These are phyloP conservation scores for Imleria badia DNA, from an alignment of 768 basidiomycete species.

Conservation along the genomic window DNA sequence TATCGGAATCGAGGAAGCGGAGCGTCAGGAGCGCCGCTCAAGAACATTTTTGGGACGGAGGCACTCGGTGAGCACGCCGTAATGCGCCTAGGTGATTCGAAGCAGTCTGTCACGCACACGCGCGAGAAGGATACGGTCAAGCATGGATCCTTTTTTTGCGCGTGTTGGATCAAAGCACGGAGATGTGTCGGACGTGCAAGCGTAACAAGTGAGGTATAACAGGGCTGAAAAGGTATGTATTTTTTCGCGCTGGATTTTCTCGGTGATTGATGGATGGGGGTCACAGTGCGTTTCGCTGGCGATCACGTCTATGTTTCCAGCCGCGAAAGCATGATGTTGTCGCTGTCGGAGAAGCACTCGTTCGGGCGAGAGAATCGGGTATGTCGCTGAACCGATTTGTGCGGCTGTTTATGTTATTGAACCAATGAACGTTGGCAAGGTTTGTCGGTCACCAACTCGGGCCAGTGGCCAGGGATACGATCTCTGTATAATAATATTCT, in stretches of 20 bases:
- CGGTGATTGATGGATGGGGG: neutral
- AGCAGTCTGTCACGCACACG: neutral
- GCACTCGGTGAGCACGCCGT: constrained; percentile 9
- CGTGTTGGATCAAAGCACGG: constrained; percentile 25
- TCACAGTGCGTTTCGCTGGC: constrained; percentile 28
- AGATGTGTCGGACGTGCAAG: neutral
- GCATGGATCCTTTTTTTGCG: constrained; percentile 23
- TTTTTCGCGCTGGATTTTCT: neutral
- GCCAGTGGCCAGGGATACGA: constrained; percentile 36
- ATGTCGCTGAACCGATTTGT: neutral
- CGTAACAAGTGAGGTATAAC: constrained; percentile 23
- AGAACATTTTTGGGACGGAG: constrained; percentile 19
- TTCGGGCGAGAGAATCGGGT: constrained; percentile 23
- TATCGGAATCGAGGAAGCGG: constrained; percentile 23
- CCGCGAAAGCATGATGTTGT: constrained; percentile 18
- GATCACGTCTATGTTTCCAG: constrained; percentile 25
- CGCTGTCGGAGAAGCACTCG: constrained; percentile 23
- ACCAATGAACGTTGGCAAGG: constrained; percentile 21
- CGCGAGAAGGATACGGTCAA: constrained; percentile 30
- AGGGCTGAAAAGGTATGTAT: constrained; percentile 27
- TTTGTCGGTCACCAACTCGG: constrained; percentile 35
- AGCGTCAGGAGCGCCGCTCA: constrained; percentile 21
- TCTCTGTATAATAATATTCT: constrained; percentile 37
- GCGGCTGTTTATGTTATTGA: constrained; percentile 3
- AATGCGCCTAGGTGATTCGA: constrained; percentile 11